Base-by-base conservation (phyloP, 1,284 basidiomycete genomes). In the Ganoderma sinense region DNA sequence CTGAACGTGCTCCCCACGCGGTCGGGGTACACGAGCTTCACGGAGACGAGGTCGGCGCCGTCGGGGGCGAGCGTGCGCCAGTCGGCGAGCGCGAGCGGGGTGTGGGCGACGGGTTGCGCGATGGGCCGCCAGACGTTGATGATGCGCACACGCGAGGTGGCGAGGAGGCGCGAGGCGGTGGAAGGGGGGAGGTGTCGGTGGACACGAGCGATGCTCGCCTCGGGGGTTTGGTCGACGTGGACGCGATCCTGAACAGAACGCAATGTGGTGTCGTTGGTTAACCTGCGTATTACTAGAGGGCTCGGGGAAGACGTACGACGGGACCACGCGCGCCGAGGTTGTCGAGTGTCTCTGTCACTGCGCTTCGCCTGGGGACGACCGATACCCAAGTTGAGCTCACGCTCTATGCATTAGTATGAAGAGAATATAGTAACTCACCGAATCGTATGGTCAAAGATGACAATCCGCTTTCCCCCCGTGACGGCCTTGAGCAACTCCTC, bases 201-300 rank as follows among this genome's bases (percentile, higher is more conserved):
- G 0, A 91, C 88, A 18, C 88, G 86, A 1, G 79, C 80, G 20
- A 84, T 78, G 16, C 85, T 80, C 1, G 88, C 84, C 8, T 79
- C 73, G 48, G 80, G 82, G 0, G 89, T 89, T 77, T 91, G 89
- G 76, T 91, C 89, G 66, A 89, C 84, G 73, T 90, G 89, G 0
- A 85, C 85, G 51, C 73, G 75, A 64, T 75, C 72, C 79, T 78
- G 64, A n/a, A 56, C 0, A 20, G 31, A 5, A 29, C 11, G 8
- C 26, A n/a, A n/a, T n/a, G n/a, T n/a, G n/a, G n/a, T n/a, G n/a
- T n/a, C n/a, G n/a, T n/a, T n/a, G n/a, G n/a, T n/a, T n/a, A n/a
- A n/a, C n/a, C n/a, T n/a, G n/a, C n/a, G n/a, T n/a, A n/a, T n/a
- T n/a, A n/a, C n/a, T n/a, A n/a, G 36, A 39, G 10, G n/a, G 13